These are phyloP conservation scores for Pleodorina starrii DNA, from an alignment of 139 green algal species.

Conservation along the genomic window DNA sequence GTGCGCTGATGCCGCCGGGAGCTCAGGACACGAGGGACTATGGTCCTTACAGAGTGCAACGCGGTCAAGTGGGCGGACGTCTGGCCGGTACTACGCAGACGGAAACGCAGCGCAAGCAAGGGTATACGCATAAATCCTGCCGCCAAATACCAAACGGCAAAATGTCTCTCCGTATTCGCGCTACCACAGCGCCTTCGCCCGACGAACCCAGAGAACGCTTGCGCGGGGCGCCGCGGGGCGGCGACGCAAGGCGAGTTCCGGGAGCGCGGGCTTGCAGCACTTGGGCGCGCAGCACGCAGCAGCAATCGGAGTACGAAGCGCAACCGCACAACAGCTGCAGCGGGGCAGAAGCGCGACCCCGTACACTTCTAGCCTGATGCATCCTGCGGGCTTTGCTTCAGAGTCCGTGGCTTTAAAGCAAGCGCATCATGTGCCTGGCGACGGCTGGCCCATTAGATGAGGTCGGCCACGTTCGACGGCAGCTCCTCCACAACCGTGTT, in stretches of 20 bases:
- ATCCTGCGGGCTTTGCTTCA: conserved; percentile 38
- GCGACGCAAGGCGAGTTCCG: not conserved
- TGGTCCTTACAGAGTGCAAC: conserved; percentile 22
- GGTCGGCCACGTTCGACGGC: conserved; percentile 96
- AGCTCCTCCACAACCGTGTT: conserved; percentile 99
- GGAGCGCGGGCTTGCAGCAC: not conserved
- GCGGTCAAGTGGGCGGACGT: not conserved
- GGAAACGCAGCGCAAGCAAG: not conserved
- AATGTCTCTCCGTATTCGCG: not conserved
- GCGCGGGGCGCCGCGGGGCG: no score
- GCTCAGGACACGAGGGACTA: no score
- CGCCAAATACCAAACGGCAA: conserved; percentile 11
- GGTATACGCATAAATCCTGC: not conserved
- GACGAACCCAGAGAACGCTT: no score
- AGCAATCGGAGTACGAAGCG: not conserved
- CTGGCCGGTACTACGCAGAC: not conserved
- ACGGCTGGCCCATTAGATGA: conserved; percentile 92
- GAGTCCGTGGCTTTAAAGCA: conserved; percentile 10
- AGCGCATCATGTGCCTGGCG: no score
- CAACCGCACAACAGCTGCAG: conserved; percentile 21
- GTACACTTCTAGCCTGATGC: not conserved
- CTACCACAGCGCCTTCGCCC: not conserved
- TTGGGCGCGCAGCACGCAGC: not conserved
- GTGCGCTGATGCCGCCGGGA: no score
- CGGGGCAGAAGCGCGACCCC: not conserved